Evolutionary conservation across 192 early-diverging fungal genomes (phyloP).

Genomic region (Dissophora ornata): DNA sequence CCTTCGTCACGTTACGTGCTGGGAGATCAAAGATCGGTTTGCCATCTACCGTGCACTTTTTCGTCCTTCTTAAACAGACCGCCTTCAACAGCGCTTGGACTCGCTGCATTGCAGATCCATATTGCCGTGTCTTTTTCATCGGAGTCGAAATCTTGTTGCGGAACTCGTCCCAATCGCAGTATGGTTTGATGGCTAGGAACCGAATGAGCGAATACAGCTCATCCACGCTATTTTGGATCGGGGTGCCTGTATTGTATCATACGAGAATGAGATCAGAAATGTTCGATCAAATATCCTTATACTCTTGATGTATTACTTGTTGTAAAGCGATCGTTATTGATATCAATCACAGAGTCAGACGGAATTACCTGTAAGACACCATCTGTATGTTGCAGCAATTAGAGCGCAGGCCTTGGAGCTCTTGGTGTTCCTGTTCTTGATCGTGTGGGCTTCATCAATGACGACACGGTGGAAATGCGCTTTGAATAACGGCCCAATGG

Average conservation of each 20-base stretch:
- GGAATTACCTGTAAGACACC: slow-evolving; percentile 79
- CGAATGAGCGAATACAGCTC: slow-evolving; percentile 78
- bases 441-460: slow-evolving; percentile 73
- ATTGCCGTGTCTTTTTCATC: slow-evolving; percentile 44
- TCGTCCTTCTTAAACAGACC: slow-evolving; percentile 77
- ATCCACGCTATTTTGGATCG: slow-evolving; percentile 76
- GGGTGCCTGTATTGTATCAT: too few relatives aligned
- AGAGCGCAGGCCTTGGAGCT: slow-evolving; percentile 57
- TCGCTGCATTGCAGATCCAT: slow-evolving; percentile 58
- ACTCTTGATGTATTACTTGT: too few relatives aligned
- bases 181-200: slow-evolving; percentile 72
- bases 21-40: slow-evolving; percentile 75
- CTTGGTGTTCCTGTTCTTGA: slow-evolving; percentile 67
- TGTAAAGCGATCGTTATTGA: too few relatives aligned
- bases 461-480: slow-evolving; percentile 54
- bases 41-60: slow-evolving; percentile 70
- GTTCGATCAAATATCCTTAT: too few relatives aligned
- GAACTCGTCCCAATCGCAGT: slow-evolving; percentile 63
- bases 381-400: slow-evolving; percentile 63
- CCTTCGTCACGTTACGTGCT: slow-evolving; percentile 56
- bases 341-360: slow-evolving; percentile 3
- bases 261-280: too few relatives aligned
- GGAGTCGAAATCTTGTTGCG: slow-evolving; percentile 61
- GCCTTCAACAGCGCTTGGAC: slow-evolving; percentile 69
- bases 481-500: slow-evolving; percentile 46